phyloP scores from a whole-genome alignment of 1,139 yeast genomes.

The Yamadazyma sp. region DNA sequence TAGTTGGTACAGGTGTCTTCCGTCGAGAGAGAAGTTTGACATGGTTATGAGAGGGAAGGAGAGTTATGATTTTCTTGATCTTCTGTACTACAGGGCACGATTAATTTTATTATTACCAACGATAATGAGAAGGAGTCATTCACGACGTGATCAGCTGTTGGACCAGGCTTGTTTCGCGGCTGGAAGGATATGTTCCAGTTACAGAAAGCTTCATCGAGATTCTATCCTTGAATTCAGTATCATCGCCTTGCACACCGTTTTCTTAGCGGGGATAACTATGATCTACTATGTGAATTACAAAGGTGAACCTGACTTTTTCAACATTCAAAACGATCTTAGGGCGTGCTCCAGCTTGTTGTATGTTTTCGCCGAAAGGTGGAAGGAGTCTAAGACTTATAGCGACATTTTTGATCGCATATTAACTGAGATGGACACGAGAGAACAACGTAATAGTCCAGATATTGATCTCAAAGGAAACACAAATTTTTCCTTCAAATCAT shows the following conservation, averaged over 20 bases:
- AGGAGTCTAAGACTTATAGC: conserved; percentile 16
- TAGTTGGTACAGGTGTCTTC: conserved; percentile 12
- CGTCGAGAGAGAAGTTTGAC: conserved; percentile 12
- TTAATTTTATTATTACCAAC: conserved; percentile 14
- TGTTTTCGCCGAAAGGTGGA: conserved; percentile 17
- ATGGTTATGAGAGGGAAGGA: conserved; percentile 12
- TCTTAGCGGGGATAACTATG: conserved; percentile 17
- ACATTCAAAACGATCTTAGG: conserved; percentile 14
- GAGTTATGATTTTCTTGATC: conserved; percentile 15
- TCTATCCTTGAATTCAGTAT: conserved; percentile 17
- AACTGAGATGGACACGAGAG: conserved; percentile 8
- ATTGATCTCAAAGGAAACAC: not conserved
- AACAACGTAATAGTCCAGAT: not conserved
- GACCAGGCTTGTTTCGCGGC: conserved; percentile 18
- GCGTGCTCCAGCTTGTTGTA: conserved; percentile 17
- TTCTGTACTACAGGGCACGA: conserved; percentile 17
- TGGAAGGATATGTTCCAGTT: conserved; percentile 15
- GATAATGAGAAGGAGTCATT: conserved; percentile 11
- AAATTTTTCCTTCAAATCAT: not conserved
- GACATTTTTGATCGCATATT: conserved; percentile 15
- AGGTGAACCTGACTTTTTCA: conserved; percentile 13
- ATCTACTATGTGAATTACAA: conserved; percentile 14
- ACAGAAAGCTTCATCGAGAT: conserved; percentile 14
- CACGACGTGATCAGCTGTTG: conserved; percentile 7
- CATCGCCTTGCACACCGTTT: conserved; percentile 15